Conservation (phyloP, 805 yeast genomes). For the Blastobotrys muscicola region DNA sequence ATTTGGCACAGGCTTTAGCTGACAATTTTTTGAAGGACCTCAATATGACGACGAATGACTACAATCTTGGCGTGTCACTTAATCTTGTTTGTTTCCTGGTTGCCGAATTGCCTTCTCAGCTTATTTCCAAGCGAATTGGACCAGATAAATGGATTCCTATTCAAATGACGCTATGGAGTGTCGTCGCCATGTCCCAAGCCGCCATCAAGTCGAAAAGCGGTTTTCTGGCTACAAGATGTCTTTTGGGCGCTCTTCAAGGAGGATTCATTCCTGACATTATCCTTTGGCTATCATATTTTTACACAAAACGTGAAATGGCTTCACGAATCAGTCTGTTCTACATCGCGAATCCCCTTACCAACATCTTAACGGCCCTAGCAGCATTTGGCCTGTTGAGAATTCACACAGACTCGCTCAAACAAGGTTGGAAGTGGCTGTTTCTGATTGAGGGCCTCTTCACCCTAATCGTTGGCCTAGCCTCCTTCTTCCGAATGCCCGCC, state of each 20-base stretch:
- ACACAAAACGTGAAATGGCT: conserved; percentile 46
- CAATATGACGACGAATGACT: conserved; percentile 43
- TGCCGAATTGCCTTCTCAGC: conserved; percentile 58
- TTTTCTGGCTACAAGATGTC: conserved; percentile 40
- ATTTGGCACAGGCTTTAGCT: conserved; percentile 45
- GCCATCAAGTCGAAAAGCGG: conserved; percentile 33
- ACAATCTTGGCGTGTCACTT: conserved; percentile 48
- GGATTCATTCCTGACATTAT: conserved; percentile 54
- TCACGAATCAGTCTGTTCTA: conserved; percentile 48
- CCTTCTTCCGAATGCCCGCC: conserved; percentile 42
- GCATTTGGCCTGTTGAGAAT: conserved; percentile 45
- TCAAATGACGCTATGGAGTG: conserved; percentile 46
- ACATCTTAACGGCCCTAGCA: conserved; percentile 34
- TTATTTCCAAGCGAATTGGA: conserved; percentile 54
- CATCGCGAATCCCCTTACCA: conserved; percentile 40
- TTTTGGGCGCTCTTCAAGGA: conserved; percentile 50
- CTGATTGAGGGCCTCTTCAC: conserved; percentile 51
- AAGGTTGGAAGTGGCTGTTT: conserved; percentile 58
- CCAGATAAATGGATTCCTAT: conserved; percentile 54
- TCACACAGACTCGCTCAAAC: conserved; percentile 33
- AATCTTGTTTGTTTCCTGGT: conserved; percentile 42
- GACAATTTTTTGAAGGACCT: conserved; percentile 45
- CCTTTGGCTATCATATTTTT: conserved; percentile 55
- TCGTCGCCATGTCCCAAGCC: conserved; percentile 44
- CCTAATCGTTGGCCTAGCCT: conserved; percentile 37